Percentiles rank a stretch among this genome's conserved stretches.
Evolutionary conservation across 1,139 yeast genomes (phyloP).

Genomic region (Pichia sp.): DNA sequence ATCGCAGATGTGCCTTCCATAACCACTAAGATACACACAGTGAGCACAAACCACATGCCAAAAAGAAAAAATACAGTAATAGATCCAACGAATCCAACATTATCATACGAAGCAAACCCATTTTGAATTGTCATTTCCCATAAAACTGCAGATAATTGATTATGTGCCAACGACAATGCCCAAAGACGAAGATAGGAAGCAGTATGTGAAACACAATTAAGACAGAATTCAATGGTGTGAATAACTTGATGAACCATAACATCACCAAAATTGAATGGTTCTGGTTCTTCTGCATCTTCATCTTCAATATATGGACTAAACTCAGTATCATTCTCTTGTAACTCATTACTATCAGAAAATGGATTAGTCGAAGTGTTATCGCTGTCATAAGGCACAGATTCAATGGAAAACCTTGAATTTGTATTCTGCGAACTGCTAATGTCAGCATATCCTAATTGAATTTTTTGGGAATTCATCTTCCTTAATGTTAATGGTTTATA

Average conservation of each 20-base stretch:
- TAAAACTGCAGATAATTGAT: constrained; percentile 86
- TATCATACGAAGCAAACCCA: constrained; percentile 56
- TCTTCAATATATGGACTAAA: constrained; percentile 8
- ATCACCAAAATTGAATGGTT: constrained; percentile 76
- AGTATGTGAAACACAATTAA: constrained; percentile 95
- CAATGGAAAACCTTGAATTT: constrained; percentile 57
- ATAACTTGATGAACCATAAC: constrained; percentile 96
- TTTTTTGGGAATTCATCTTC: constrained; percentile 29
- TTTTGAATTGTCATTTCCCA: constrained; percentile 94
- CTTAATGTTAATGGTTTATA: constrained; percentile 79
- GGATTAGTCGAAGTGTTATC: constrained; percentile 35
- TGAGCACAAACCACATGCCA: constrained; percentile 91
- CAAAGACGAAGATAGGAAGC: constrained; percentile 94
- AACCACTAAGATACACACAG: constrained; percentile 83
- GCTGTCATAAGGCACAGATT: constrained; percentile 46
- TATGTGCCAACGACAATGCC: constrained; percentile 97
- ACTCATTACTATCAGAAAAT: not conserved
- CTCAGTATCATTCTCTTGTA: not conserved
- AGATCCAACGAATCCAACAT: constrained; percentile 60
- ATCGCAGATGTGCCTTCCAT: constrained; percentile 99
- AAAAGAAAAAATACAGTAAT: constrained; percentile 69
- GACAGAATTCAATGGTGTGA: constrained; percentile 96
- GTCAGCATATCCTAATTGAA: constrained; percentile 17
- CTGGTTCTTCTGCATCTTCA: constrained; percentile 41
- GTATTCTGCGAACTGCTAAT: constrained; percentile 39